These are phyloP conservation scores for Raphanus hybrid DNA, from an alignment of 441 rosid genomes.

Conservation along the genomic window DNA sequence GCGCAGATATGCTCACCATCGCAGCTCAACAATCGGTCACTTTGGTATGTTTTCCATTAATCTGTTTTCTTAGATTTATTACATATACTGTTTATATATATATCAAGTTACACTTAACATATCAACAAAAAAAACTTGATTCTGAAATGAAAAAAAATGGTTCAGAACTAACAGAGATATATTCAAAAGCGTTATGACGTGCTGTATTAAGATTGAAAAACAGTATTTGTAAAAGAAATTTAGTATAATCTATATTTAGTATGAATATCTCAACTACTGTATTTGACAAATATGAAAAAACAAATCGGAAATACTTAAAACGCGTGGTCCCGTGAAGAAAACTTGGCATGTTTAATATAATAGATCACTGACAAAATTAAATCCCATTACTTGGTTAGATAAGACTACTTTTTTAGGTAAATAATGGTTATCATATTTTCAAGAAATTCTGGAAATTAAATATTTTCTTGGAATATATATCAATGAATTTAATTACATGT, in stretches of 20 bases:
- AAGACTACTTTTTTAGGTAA: not conserved
- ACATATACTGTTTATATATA: too few relatives aligned
- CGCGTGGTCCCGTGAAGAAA: slow-evolving; percentile 18
- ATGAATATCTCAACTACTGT: not conserved
- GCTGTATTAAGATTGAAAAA: not conserved
- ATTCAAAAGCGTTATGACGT: not conserved
- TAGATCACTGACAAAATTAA: not conserved
- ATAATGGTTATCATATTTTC: not conserved
- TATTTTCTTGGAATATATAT: not conserved
- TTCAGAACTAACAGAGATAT: not conserved
- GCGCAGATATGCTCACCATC: slow-evolving; percentile 58
- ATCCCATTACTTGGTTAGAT: not conserved
- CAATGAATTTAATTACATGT: not conserved
- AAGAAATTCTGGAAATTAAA: not conserved
- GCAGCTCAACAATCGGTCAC: slow-evolving; percentile 55
- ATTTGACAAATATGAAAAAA: not conserved
- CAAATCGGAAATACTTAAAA: not conserved
- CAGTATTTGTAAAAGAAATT: not conserved
- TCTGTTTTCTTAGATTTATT: too few relatives aligned
- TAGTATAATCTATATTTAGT: not conserved
- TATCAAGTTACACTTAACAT: too few relatives aligned
- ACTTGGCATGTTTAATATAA: not conserved
- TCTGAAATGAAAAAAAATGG: too few relatives aligned
- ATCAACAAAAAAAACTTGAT: too few relatives aligned
- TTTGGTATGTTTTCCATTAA: slow-evolving; percentile 36